These are phyloP conservation scores for Thraustochytrium sp. DNA, from an alignment of 352 stramenopile genomes.

Conservation along the genomic window DNA sequence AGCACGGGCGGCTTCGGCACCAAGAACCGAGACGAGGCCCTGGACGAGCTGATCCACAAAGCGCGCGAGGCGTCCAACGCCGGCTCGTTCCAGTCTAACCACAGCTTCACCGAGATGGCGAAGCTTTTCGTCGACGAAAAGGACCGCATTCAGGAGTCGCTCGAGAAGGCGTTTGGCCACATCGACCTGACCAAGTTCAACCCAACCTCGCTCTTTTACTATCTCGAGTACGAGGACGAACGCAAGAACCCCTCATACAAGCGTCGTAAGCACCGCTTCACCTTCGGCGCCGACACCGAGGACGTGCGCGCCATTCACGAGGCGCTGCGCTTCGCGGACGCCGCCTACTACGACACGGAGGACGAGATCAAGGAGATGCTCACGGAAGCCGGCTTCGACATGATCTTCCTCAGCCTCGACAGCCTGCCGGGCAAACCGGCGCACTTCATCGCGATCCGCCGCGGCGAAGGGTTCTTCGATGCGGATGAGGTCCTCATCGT, in stretches of 20 bases:
- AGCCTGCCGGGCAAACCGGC: constrained; percentile 54
- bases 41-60: background rate
- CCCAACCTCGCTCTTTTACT: constrained; percentile 51
- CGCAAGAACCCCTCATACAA: constrained; percentile 60
- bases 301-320: constrained; percentile 56
- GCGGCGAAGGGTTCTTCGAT: constrained; percentile 51
- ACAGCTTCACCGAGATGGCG: background rate
- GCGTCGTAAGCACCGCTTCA: constrained; percentile 56
- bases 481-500: constrained; percentile 57
- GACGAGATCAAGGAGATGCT: constrained; percentile 52
- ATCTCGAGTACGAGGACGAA: constrained; percentile 58
- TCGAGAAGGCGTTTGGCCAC: constrained; percentile 34
- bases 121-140: constrained; percentile 8
- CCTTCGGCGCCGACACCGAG: constrained; percentile 49
- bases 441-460: constrained; percentile 59
- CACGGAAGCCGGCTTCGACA: constrained; percentile 48
- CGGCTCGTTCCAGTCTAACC: constrained; percentile 4
- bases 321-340: constrained; percentile 53
- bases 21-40: background rate
- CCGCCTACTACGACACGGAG: constrained; percentile 55
- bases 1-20: background rate
- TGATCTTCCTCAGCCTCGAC: constrained; percentile 55
- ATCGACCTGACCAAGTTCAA: constrained; percentile 26
- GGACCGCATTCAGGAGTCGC: background rate
- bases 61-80: constrained; percentile 5